phyloP scores from a whole-genome alignment of 2,329 filamentous ascomycete species.

The Aspergillus terreus region DNA sequence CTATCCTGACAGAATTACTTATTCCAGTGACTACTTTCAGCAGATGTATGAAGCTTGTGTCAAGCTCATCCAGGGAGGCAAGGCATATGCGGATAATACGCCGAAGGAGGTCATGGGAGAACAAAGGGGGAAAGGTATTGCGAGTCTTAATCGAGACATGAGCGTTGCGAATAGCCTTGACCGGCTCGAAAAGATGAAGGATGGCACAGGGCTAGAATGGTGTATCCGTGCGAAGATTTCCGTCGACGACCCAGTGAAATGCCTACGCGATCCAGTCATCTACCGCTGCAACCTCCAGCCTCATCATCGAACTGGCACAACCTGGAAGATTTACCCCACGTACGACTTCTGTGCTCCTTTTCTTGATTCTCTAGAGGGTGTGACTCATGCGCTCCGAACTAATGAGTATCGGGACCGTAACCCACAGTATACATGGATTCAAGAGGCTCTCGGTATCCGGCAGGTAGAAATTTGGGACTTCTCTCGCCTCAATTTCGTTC shows the following conservation, averaged over 20 bases:
- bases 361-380: conserved; percentile 60
- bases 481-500: conserved; percentile 50
- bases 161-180: conserved; percentile 77
- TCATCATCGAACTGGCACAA: conserved; percentile 60
- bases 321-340: conserved; percentile 65
- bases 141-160: conserved; percentile 75
- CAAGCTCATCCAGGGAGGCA: conserved; percentile 76
- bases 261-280: conserved; percentile 92
- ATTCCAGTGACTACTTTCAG: conserved; percentile 95
- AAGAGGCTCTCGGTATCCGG: conserved; percentile 44
- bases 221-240: conserved; percentile 95
- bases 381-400: conserved; percentile 62
- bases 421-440: conserved; percentile 50
- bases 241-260: conserved; percentile 87
- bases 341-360: conserved; percentile 65
- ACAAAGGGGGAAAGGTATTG: conserved; percentile 77
- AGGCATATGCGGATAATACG: conserved; percentile 93
- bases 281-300: conserved; percentile 79
- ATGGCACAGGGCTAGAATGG: conserved; percentile 72
- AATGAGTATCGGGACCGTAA: conserved; percentile 56
- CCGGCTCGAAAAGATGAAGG: conserved; percentile 91
- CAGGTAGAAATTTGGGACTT: conserved; percentile 50
- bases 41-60: conserved; percentile 83
- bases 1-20: conserved; percentile 80
- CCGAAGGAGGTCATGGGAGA: conserved; percentile 82